Conservation (phyloP, 2,329 filamentous ascomycete genomes). For the Colletotrichum falcatum region DNA sequence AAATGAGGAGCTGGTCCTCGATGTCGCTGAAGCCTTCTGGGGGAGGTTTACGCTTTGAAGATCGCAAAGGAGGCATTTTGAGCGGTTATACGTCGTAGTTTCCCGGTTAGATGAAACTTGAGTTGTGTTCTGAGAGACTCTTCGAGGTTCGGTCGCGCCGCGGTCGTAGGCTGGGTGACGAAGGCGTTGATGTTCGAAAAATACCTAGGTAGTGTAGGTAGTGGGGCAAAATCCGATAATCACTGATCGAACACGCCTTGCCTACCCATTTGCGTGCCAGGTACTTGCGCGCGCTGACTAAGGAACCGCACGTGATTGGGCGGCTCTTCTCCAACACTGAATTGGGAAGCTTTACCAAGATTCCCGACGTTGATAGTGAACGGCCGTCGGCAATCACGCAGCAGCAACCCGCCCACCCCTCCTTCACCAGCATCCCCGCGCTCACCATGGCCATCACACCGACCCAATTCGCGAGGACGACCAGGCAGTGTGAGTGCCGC, state of each 20-base stretch:
- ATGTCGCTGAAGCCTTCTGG: conserved; percentile 90
- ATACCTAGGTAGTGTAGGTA: background rate
- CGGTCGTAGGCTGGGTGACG: conserved; percentile 5
- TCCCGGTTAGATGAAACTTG: background rate
- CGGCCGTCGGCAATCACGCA: conserved; percentile 43
- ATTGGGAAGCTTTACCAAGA: conserved; percentile 38
- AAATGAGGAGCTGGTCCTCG: conserved; percentile 86
- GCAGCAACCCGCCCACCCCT: conserved; percentile 45
- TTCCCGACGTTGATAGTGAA: conserved; percentile 24
- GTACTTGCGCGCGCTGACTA: conserved; percentile 27
- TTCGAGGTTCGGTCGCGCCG: conserved; percentile 8
- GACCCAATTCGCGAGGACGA: conserved; percentile 88
- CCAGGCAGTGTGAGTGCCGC: conserved; percentile 76
- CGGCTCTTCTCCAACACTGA: conserved; percentile 23
- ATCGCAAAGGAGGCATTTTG: conserved; percentile 80
- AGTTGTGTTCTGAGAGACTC: background rate
- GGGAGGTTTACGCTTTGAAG: conserved; percentile 83
- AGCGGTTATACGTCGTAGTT: background rate
- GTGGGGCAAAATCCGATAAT: conserved; percentile 29
- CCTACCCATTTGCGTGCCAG: background rate
- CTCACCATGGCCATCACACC: conserved; percentile 87
- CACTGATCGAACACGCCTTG: conserved; percentile 2
- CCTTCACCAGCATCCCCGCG: conserved; percentile 52
- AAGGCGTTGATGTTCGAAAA: conserved; percentile 11
- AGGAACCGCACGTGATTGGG: conserved; percentile 38